A percentile compares a stretch with the other conserved stretches of the same genome.
These are phyloP conservation scores for Iberis pinnata DNA, from an alignment of 345 rosid species.

Conservation along the genomic window DNA sequence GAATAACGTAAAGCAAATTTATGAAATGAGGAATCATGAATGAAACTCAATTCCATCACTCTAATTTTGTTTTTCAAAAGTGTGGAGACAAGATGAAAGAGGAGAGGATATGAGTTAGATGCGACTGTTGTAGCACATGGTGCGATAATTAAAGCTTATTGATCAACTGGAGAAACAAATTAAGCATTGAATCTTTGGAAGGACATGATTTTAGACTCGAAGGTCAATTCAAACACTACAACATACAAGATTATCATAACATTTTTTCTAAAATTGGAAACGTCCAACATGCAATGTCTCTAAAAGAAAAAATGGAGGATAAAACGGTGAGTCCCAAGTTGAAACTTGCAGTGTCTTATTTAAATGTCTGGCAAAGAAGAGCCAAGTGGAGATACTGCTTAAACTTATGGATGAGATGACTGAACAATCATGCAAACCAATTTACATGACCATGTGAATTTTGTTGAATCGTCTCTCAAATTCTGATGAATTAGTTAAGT, in stretches of 20 bases:
- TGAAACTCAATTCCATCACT: conserved; percentile 61
- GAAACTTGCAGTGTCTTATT: conserved; percentile 62
- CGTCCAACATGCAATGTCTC: conserved; percentile 36
- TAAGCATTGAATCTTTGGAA: conserved; percentile 64
- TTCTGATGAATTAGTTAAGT: conserved; percentile 46
- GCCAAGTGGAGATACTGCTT: conserved; percentile 40
- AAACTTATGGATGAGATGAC: conserved; percentile 62
- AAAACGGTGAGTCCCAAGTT: conserved; percentile 55
- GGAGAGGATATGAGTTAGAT: conserved; percentile 42
- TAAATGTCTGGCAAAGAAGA: conserved; percentile 51
- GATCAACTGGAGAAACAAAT: conserved; percentile 41
- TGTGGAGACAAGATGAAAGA: conserved; percentile 49
- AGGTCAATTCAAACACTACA: conserved; percentile 51
- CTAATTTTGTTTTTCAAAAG: conserved; percentile 44
- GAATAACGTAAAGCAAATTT: conserved; percentile 47
- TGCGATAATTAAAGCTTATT: conserved; percentile 50
- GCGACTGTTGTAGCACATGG: conserved; percentile 61
- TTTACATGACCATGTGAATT: conserved; percentile 60
- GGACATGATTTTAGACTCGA: conserved; percentile 38
- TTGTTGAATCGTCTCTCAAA: conserved; percentile 63
- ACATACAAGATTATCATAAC: conserved; percentile 68
- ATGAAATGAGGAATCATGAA: conserved; percentile 41
- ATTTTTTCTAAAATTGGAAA: conserved; percentile 41
- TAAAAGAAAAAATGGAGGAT: conserved; percentile 61
- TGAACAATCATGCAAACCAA: conserved; percentile 55